Percentiles rank a stretch among this genome's conserved stretches.
These are phyloP conservation scores for Pyrenochaeta sp. DNA, from an alignment of 2,329 filamentous ascomycete species.

Conservation along the genomic window DNA sequence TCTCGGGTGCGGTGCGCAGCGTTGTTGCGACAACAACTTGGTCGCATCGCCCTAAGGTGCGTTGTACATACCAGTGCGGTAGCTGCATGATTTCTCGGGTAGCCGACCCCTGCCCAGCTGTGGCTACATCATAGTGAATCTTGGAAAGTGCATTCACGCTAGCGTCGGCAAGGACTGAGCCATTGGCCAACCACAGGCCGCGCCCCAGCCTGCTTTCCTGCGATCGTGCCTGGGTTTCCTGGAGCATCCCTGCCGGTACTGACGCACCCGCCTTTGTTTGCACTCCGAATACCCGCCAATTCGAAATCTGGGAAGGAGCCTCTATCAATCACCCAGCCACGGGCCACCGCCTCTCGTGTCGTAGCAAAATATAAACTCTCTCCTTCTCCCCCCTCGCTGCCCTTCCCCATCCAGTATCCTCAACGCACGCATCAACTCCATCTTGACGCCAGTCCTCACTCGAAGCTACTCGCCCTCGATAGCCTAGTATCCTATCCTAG, in stretches of 20 bases:
- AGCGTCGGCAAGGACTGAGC: slow-evolving; percentile 1
- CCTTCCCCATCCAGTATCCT: slow-evolving; percentile 19
- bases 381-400: not conserved
- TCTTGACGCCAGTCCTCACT: slow-evolving; percentile 17
- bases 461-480: slow-evolving; percentile 16
- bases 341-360: slow-evolving; percentile 7
- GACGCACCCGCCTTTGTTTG: slow-evolving; percentile 14
- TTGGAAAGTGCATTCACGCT: slow-evolving; percentile 13
- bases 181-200: slow-evolving; percentile 26
- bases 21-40: slow-evolving; percentile 11
- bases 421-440: slow-evolving; percentile 16
- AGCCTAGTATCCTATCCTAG: slow-evolving; percentile 17
- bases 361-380: slow-evolving; percentile 27
- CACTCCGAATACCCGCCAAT: not conserved
- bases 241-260: slow-evolving; percentile 23
- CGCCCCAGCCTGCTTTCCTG: slow-evolving; percentile 6
- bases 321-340: slow-evolving; percentile 28
- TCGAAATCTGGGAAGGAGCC: slow-evolving; percentile 14
- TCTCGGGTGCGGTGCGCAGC: not conserved
- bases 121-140: slow-evolving; percentile 29
- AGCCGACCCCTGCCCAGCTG: slow-evolving; percentile 10
- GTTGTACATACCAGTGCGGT: slow-evolving; percentile 20
- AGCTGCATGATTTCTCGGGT: slow-evolving; percentile 11
- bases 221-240: slow-evolving; percentile 22
- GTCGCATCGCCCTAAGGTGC: slow-evolving; percentile 10